Percentiles rank a stretch among this genome's conserved stretches.
These are phyloP conservation scores for Myxozyma geophila DNA, from an alignment of 805 yeast species.

Conservation along the genomic window DNA sequence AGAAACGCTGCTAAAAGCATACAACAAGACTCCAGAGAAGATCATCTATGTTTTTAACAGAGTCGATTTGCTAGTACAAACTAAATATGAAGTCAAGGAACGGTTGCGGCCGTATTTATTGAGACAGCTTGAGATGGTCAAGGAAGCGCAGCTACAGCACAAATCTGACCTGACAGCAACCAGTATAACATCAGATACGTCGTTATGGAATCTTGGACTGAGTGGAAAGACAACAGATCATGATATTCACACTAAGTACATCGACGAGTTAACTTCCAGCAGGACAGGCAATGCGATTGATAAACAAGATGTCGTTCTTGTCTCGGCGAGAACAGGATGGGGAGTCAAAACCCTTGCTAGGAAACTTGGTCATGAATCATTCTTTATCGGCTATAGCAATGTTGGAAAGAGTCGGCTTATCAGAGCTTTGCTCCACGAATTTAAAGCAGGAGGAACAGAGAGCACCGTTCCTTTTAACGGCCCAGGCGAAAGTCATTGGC, in stretches of 20 bases:
- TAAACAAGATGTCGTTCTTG: conserved; percentile 50
- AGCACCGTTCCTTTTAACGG: conserved; percentile 43
- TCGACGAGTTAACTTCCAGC: background rate
- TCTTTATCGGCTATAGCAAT: conserved; percentile 83
- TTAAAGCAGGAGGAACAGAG: background rate
- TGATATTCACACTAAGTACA: background rate
- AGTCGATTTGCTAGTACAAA: conserved; percentile 20
- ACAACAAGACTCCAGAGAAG: conserved; percentile 3
- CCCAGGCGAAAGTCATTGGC: conserved; percentile 52
- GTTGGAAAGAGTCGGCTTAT: conserved; percentile 85
- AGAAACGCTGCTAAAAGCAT: conserved; percentile 5
- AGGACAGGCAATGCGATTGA: background rate
- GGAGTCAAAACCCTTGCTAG: conserved; percentile 49
- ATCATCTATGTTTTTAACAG: conserved; percentile 20
- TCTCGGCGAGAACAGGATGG: conserved; percentile 62
- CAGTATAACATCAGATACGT: background rate
- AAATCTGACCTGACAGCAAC: background rate
- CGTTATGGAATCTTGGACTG: conserved; percentile 22
- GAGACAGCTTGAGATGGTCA: conserved; percentile 1
- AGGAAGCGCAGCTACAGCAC: background rate
- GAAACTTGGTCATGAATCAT: conserved; percentile 45
- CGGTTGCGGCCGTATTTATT: conserved; percentile 19
- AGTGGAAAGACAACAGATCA: background rate
- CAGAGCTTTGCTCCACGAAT: conserved; percentile 60
- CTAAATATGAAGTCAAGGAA: background rate